phyloP scores from a whole-genome alignment of 208 protist species.

The Kentomonas sorsogonicus region DNA sequence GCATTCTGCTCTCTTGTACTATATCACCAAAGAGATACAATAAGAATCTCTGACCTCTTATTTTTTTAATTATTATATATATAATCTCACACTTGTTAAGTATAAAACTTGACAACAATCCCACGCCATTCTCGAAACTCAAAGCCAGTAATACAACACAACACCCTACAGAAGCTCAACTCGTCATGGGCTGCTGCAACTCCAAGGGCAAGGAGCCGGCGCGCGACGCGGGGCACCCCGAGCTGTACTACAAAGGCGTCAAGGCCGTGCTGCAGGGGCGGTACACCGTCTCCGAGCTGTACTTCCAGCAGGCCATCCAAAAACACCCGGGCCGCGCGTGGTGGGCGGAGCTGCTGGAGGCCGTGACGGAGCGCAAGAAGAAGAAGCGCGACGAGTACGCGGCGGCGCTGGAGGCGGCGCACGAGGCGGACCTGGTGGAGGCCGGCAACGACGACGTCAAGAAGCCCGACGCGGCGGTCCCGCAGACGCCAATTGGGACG shows the following conservation, averaged over 20 bases:
- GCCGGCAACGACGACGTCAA: not conserved
- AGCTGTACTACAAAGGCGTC: not conserved
- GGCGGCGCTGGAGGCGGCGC: not conserved
- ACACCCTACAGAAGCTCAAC: too few species aligned
- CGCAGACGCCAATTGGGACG: not conserved
- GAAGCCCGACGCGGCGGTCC: not conserved
- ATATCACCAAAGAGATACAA: too few species aligned
- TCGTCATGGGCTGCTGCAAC: too few species aligned
- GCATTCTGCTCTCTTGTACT: not conserved
- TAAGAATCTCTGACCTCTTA: too few species aligned
- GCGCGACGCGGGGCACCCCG: too few species aligned
- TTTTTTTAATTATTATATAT: too few species aligned
- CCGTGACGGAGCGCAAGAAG: too few species aligned
- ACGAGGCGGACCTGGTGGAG: not conserved
- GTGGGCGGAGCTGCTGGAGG: not conserved
- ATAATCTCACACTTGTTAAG: too few species aligned
- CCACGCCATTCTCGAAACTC: too few species aligned
- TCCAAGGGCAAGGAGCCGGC: too few species aligned
- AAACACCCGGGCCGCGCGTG: not conserved
- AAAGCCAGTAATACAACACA: too few species aligned
- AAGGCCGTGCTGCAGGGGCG: not conserved
- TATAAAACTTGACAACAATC: too few species aligned
- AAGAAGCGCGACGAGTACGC: not conserved
- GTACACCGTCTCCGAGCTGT: conserved; percentile 14
- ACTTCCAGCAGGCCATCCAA: conserved; percentile 39